These are phyloP conservation scores for Hansfordia pulvinata DNA, from an alignment of 2,329 filamentous ascomycete species.

Conservation along the genomic window DNA sequence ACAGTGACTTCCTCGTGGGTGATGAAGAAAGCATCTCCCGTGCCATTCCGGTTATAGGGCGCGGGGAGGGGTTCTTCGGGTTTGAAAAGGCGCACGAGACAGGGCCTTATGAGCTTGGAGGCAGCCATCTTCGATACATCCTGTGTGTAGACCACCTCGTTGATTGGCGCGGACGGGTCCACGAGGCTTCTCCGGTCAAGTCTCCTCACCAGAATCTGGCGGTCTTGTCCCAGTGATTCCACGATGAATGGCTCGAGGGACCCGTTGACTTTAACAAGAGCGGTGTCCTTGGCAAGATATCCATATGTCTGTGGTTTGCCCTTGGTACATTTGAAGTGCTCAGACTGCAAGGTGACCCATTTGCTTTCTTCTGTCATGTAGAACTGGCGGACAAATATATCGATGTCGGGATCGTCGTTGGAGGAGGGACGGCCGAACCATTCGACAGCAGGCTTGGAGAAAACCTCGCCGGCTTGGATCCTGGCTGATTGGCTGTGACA, in stretches of 20 bases:
- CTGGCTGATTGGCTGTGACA: constrained; percentile 30
- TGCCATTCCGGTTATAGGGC: constrained; percentile 53
- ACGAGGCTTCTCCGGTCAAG: no score
- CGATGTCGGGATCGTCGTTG: constrained; percentile 26
- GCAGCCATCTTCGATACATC: constrained; percentile 17
- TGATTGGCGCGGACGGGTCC: constrained; percentile 22
- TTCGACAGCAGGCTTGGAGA: constrained; percentile 41
- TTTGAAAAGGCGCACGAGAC: constrained; percentile 43
- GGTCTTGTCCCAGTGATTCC: no score
- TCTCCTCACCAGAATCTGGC: no score
- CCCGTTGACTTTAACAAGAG: no score
- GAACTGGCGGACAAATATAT: constrained; percentile 58
- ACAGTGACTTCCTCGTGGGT: constrained; percentile 23
- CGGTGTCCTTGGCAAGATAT: no score
- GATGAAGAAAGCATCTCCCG: constrained; percentile 54
- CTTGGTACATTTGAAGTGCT: constrained; percentile 40
- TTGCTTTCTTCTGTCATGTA: constrained; percentile 46
- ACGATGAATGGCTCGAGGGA: no score
- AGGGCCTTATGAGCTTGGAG: constrained; percentile 35
- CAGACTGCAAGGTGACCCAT: constrained; percentile 43
- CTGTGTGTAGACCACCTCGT: constrained; percentile 29
- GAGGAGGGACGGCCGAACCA: constrained; percentile 37
- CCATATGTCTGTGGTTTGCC: no score
- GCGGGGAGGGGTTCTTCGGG: constrained; percentile 31
- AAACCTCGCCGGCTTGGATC: constrained; percentile 40